Evolutionary conservation across 106 monocot genomes (phyloP), one percentile per base, ranked within the genome.

Genomic region (Dendrobium huoshanense): DNA sequence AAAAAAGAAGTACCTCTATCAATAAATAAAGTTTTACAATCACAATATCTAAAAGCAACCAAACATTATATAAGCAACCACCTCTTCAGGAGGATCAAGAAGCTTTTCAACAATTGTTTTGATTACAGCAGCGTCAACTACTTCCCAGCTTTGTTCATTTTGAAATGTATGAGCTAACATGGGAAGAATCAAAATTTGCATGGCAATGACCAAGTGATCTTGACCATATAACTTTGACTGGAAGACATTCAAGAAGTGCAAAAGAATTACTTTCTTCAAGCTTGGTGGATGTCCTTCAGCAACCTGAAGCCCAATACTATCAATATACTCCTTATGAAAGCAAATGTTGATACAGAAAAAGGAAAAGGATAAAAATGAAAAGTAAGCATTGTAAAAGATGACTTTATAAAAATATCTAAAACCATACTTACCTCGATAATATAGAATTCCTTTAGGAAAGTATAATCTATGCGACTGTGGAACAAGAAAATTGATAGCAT

Each of bases 1-100:
- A 54, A n/a, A 58, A 79, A 44, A 74, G 42, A 40, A 42, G 25
- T 75, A 15, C 16, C 44, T 59, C 9, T 37, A 81, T 25, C 4
- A 19, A 20, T 55, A 40, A 75, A 61, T 19, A 65, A 42, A 65
- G 67, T 24, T 7, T 6, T 70, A 72, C 3, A 73, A 20, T 56
- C 40, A 20, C 75, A 10, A 77, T 41, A 68, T 67, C 33, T 56
- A 18, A 78, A 56, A 9, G 4, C 27, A 65, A 25, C 9, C 1
- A 81, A 75, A 56, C 19, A 74, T 29, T 75, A 54, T 2, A 27
- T 56, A 77, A 56, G 9, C 72, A 75, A 61, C 51, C 54, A 99
- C 99, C 95, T 99, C 99, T 83, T 99, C 99, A 27, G 99, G 99
- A 73, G 99, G 99, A 82, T 99, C 99, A 72, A 99, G 89, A 89